Evolutionary conservation across 345 rosid species (phyloP).

Genomic region (Hypericum androsaemum): DNA sequence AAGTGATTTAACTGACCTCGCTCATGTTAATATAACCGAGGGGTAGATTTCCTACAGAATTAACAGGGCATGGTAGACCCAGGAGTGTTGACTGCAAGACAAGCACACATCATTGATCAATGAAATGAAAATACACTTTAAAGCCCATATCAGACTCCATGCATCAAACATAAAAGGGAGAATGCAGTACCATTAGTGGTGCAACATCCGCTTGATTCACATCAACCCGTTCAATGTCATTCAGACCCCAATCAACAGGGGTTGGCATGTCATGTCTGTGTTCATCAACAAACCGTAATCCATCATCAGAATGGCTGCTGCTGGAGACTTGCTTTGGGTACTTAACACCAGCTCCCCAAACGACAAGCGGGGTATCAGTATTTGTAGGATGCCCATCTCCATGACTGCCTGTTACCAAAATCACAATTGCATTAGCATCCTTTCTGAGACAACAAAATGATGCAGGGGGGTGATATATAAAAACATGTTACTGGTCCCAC

Average conservation of each 20-base stretch:
- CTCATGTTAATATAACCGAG: conserved; percentile 64
- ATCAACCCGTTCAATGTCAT: conserved; percentile 75
- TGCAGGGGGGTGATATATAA: not conserved
- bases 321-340: conserved; percentile 47
- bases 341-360: conserved; percentile 90
- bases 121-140: conserved; percentile 6
- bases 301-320: conserved; percentile 42
- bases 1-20: conserved; percentile 44
- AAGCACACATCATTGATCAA: conserved; percentile 16
- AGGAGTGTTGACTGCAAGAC: conserved; percentile 71
- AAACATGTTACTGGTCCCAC: too few species aligned
- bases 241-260: conserved; percentile 74
- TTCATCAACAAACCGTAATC: conserved; percentile 61
- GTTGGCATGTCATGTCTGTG: conserved; percentile 81
- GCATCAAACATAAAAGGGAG: not conserved
- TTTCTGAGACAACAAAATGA: not conserved
- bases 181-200: conserved; percentile 63
- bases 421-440: conserved; percentile 16
- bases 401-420: conserved; percentile 61
- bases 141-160: conserved; percentile 4
- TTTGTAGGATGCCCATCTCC: conserved; percentile 94
- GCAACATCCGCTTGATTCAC: conserved; percentile 99
- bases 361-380: conserved; percentile 94
- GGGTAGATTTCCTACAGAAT: conserved; percentile 89
- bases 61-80: conserved; percentile 85